Evolutionary conservation across 2,329 filamentous ascomycete genomes (phyloP).

Genomic region (Xylaria sp.): DNA sequence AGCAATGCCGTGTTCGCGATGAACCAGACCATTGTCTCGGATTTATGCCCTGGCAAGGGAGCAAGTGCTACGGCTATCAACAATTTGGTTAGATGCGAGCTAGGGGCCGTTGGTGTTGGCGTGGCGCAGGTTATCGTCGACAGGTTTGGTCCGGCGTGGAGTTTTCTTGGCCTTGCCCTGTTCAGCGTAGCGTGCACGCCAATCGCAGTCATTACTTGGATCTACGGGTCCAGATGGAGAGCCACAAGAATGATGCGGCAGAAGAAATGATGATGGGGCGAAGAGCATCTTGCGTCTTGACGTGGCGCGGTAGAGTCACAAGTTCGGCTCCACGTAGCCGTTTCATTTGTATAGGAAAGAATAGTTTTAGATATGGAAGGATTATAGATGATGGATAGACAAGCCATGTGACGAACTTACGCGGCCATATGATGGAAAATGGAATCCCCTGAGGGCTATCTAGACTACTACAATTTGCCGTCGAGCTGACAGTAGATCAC

Average conservation of each 20-base stretch:
- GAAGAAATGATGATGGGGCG: too few relatives aligned
- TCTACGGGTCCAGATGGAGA: slow-evolving; percentile 12
- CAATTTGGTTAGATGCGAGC: slow-evolving; percentile 20
- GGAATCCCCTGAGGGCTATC: too few relatives aligned
- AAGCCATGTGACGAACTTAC: too few relatives aligned
- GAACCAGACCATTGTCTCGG: slow-evolving; percentile 26
- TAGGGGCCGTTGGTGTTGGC: slow-evolving; percentile 16
- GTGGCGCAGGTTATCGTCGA: background rate
- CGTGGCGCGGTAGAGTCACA: too few relatives aligned
- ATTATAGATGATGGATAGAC: too few relatives aligned
- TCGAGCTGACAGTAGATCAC: too few relatives aligned
- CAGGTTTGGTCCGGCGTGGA: slow-evolving; percentile 3
- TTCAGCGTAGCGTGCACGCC: slow-evolving; percentile 7
- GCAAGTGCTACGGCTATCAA: slow-evolving; percentile 22
- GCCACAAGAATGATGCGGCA: background rate
- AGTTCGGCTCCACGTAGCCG: too few relatives aligned
- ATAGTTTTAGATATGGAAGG: too few relatives aligned
- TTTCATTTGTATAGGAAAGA: too few relatives aligned
- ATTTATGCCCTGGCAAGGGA: slow-evolving; percentile 21
- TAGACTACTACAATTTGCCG: too few relatives aligned
- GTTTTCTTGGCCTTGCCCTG: slow-evolving; percentile 18
- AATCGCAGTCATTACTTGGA: slow-evolving; percentile 12
- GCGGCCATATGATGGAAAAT: too few relatives aligned
- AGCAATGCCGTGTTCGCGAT: slow-evolving; percentile 25
- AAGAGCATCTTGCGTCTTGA: too few relatives aligned